These are phyloP conservation scores for Cucurbita ficifolia DNA, from an alignment of 306 rosid species.

Conservation along the genomic window DNA sequence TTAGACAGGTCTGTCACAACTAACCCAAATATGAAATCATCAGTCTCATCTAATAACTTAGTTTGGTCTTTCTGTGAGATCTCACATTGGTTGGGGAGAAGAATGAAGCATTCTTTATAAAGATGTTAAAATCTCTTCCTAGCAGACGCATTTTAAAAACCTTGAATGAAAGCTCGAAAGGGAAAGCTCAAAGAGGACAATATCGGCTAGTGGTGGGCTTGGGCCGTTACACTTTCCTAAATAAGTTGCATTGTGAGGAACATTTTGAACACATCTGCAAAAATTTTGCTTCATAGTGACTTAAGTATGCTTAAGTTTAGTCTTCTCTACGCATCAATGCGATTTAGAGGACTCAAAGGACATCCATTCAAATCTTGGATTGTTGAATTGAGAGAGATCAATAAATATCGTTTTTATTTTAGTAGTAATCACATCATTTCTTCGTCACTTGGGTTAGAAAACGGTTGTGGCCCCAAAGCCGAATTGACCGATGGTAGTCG, in stretches of 20 bases:
- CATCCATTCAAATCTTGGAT: background rate
- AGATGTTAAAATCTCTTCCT: too few species aligned
- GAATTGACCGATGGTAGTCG: too few species aligned
- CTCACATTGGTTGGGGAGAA: too few species aligned
- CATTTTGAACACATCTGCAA: background rate
- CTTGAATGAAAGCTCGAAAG: too few species aligned
- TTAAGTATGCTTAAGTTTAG: background rate
- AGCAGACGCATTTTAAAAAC: too few species aligned
- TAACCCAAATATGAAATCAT: background rate
- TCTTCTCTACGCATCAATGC: background rate
- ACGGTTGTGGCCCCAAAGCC: background rate
- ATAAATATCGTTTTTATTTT: background rate
- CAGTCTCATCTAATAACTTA: background rate
- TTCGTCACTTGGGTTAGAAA: background rate
- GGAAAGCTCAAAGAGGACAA: too few species aligned
- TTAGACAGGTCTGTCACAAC: background rate
- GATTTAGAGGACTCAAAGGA: background rate
- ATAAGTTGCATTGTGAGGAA: background rate
- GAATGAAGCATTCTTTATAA: too few species aligned
- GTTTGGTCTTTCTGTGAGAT: background rate
- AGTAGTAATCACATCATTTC: background rate
- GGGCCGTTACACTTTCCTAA: background rate
- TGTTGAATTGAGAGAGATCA: background rate
- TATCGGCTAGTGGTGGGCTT: too few species aligned
- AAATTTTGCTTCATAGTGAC: background rate